phyloP scores from a whole-genome alignment of 495 filamentous ascomycete genomes.

The Hypoxylon trugodes region DNA sequence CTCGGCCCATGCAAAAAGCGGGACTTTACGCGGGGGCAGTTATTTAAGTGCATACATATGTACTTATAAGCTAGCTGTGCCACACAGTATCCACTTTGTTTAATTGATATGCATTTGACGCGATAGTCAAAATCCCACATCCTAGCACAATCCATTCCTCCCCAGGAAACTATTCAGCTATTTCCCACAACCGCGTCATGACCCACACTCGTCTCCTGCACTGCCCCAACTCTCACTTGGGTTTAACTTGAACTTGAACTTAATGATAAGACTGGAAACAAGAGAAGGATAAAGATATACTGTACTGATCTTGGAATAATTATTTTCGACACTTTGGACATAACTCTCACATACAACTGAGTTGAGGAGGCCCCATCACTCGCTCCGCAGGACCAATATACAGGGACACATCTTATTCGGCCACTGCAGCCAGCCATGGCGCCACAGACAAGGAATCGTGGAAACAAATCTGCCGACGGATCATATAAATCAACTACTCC shows the following conservation, averaged over 20 bases:
- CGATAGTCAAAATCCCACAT: slow-evolving; percentile 28
- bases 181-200: slow-evolving; percentile 18
- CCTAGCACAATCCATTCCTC: too few relatives aligned
- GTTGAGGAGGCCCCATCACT: not conserved
- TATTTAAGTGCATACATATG: too few relatives aligned
- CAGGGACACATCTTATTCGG: not conserved
- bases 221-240: not conserved
- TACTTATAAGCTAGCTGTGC: slow-evolving; percentile 13
- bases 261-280: not conserved
- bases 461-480: slow-evolving; percentile 20
- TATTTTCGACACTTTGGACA: not conserved
- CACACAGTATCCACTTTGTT: not conserved
- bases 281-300: too few relatives aligned
- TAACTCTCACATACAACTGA: too few relatives aligned
- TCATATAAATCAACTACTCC: slow-evolving; percentile 50
- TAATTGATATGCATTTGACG: slow-evolving; percentile 47
- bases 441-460: slow-evolving; percentile 41
- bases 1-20: slow-evolving; percentile 19
- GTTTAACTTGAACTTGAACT: not conserved
- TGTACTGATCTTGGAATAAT: not conserved
- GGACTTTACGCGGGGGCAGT: slow-evolving; percentile 6
- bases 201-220: not conserved
- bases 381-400: not conserved
- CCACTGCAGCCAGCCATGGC: slow-evolving; percentile 45
- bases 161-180: not conserved